Conservation (phyloP, 2,329 filamentous ascomycete genomes). For the Berkeleyomyces rouxiae region DNA sequence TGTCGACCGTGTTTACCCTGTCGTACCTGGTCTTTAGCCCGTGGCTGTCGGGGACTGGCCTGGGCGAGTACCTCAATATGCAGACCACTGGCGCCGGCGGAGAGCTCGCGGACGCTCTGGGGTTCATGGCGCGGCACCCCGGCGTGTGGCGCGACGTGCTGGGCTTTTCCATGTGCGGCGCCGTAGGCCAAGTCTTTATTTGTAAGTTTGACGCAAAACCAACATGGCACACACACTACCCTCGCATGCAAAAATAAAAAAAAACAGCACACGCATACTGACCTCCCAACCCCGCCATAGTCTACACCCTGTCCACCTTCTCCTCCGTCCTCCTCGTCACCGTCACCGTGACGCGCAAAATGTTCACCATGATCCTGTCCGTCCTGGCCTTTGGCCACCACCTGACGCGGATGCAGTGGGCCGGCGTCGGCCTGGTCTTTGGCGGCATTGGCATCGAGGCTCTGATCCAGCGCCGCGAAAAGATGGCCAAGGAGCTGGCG, state of each 20-base stretch:
- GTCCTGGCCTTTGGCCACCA: constrained; percentile 88
- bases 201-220: constrained; percentile 32
- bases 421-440: constrained; percentile 84
- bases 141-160: constrained; percentile 74
- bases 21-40: constrained; percentile 64
- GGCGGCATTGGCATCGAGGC: constrained; percentile 88
- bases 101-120: constrained; percentile 63
- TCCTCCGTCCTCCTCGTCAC: constrained; percentile 84
- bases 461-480: constrained; percentile 63
- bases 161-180: constrained; percentile 77
- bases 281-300: constrained; percentile 21
- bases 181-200: constrained; percentile 90
- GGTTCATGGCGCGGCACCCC: constrained; percentile 67
- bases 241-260: not conserved
- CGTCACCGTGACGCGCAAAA: constrained; percentile 93
- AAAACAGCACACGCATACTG: not conserved
- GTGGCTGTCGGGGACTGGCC: constrained; percentile 52
- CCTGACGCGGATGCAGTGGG: constrained; percentile 77
- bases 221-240: not conserved
- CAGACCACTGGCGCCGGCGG: constrained; percentile 48
- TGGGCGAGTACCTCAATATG: constrained; percentile 50
- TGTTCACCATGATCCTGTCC: constrained; percentile 96
- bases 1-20: constrained; percentile 62
- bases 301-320: constrained; percentile 87
- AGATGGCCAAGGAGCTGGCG: constrained; percentile 58